Conservation (phyloP, 148 eudicot genomes). For the Amaranthus hypochondriacus region DNA sequence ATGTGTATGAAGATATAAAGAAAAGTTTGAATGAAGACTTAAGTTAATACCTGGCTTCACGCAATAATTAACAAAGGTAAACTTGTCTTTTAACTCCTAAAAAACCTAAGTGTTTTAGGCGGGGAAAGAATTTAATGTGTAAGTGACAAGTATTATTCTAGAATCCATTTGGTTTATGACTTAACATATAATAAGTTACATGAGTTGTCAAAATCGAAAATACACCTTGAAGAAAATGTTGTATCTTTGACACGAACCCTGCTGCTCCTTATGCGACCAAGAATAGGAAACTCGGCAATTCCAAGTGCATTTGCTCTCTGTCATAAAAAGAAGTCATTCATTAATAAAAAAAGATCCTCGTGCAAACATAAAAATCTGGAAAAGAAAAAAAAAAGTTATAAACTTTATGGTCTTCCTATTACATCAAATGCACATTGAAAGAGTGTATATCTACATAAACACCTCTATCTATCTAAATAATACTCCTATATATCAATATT, state of each 20-base stretch:
- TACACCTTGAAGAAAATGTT: constrained; percentile 89
- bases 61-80: no score
- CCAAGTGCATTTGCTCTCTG: constrained; percentile 85
- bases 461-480: no score
- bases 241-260: constrained; percentile 89
- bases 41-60: no score
- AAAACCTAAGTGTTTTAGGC: no score
- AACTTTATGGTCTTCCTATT: background rate
- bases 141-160: no score
- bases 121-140: no score
- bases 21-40: no score
- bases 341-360: constrained; percentile 11
- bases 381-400: background rate
- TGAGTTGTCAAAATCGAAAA: background rate
- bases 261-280: constrained; percentile 87
- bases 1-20: no score
- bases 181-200: background rate
- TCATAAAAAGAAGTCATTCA: constrained; percentile 15
- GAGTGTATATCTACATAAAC: background rate
- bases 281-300: constrained; percentile 82
- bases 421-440: constrained; percentile 7
- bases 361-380: background rate
- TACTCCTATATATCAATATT: no score
- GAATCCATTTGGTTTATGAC: no score
- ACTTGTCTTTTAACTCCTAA: no score